Base-by-base conservation (phyloP, 257 asterid genomes). In the Solanum pinnatisectum region DNA sequence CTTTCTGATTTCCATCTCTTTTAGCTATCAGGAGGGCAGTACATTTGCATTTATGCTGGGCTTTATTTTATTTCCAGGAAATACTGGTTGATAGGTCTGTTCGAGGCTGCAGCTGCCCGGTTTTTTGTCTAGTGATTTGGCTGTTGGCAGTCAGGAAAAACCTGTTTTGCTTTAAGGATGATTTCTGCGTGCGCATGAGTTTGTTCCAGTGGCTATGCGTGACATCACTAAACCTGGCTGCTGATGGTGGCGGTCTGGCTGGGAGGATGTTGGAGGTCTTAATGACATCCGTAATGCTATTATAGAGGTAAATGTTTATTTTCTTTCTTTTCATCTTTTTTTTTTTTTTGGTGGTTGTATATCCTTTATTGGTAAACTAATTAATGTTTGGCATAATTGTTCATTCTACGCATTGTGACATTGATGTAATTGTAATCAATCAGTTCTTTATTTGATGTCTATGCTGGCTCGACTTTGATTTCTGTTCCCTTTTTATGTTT, bases 231-330 rank as follows among this genome's bases (percentile, higher is more conserved):
- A 96, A 91, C 98, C 98, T 23, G n/a, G 87, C 96, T 89, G 65
- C 92, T 37, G 99, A 95, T 68, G 98, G 94, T 89, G 95, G 95
- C 98, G 91, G 77, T 87, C 95, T 87, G 98, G 99, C 89, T 97
- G 99, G 99, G 99, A 93, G 89, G 99, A 97, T 94, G 99, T 97
- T 88, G 99, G 99, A 67, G 99, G 99, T 88, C 99, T 97, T 92
- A 91, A 91, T 87, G 98, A 93, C 91, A 95, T 96, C 85, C 94
- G 90, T 71, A 95, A 90, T 87, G 90, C 98, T 87, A 96, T 97
- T 88, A 92, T 90, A 92, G 99, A 97, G 98, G 98, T 94, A 90
- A 67, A 42, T 44, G 79, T 10, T 40, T 67, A 73, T 84, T 82
- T 88, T 90, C 72, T n/a, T 88, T 32, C 39, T 10, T 30, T 37